Conservation (phyloP, 129 eudicot species). For the Mikania micrantha region DNA sequence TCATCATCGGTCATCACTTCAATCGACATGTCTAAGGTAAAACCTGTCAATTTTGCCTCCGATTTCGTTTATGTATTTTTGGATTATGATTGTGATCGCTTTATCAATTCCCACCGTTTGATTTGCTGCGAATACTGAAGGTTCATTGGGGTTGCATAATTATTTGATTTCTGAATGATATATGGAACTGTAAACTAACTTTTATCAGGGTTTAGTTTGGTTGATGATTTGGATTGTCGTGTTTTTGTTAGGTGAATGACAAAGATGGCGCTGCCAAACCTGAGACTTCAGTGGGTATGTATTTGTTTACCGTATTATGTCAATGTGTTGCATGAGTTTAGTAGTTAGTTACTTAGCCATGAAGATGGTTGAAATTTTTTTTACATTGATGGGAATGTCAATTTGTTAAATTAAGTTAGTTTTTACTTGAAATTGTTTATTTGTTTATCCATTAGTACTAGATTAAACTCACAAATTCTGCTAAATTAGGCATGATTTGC, state of each 20-base stretch:
- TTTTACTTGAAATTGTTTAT: neutral
- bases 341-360: neutral
- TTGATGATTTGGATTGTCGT: conserved; percentile 9
- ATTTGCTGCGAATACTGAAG: neutral
- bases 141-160: neutral
- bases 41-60: neutral
- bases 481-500: no score
- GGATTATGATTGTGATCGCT: neutral
- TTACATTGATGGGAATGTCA: neutral
- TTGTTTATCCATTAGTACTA: neutral
- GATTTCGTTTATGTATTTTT: neutral
- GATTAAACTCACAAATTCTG: neutral
- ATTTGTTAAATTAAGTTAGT: neutral
- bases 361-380: neutral
- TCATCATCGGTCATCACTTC: conserved; percentile 2
- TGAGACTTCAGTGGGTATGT: conserved; percentile 9
- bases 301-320: neutral
- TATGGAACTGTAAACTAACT: neutral
- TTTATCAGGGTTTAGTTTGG: conserved; percentile 9
- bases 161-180: neutral
- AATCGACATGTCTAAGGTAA: conserved; percentile 45
- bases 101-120: neutral
- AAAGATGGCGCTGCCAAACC: conserved; percentile 39
- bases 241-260: conserved; percentile 30
- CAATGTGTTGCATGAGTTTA: neutral